Percentiles rank a stretch among this genome's conserved stretches.
Evolutionary conservation across 768 basidiomycete genomes (phyloP).

Genomic region (Agrocybe praecox): DNA sequence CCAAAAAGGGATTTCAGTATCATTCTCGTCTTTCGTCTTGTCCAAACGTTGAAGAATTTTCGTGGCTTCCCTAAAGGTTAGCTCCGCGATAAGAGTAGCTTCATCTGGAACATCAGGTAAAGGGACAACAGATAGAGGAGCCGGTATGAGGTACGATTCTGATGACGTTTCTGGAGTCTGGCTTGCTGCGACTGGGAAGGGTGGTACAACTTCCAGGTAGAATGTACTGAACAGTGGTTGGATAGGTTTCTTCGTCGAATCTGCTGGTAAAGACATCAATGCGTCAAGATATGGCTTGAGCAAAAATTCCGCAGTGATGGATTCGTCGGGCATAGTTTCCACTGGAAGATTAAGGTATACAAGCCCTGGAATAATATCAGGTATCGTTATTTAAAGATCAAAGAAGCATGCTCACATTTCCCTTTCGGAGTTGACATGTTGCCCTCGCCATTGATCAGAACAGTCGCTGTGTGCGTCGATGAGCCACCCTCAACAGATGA

Average conservation of each 20-base stretch:
- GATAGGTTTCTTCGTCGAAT: conserved; percentile 21
- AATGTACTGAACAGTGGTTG: conserved; percentile 55
- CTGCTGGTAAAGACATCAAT: conserved; percentile 35
- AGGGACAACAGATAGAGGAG: conserved; percentile 33
- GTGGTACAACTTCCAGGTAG: conserved; percentile 49
- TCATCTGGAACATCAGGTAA: conserved; percentile 59
- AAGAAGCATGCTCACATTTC: conserved; percentile 64
- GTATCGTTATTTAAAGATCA: too few species aligned
- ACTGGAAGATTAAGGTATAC: conserved; percentile 59
- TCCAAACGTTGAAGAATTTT: conserved; percentile 16
- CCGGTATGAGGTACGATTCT: conserved; percentile 21
- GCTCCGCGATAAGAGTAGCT: conserved; percentile 58
- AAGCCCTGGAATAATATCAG: conserved; percentile 46
- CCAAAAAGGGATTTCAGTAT: conserved; percentile 34
- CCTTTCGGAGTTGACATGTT: conserved; percentile 75
- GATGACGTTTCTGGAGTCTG: background rate
- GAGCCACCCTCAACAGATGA: conserved; percentile 53
- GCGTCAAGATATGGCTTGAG: conserved; percentile 62
- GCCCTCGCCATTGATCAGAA: conserved; percentile 70
- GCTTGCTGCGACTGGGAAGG: background rate
- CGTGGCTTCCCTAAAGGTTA: conserved; percentile 23
- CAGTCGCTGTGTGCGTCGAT: conserved; percentile 54
- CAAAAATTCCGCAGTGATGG: conserved; percentile 38
- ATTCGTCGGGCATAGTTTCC: conserved; percentile 10
- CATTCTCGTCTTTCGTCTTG: conserved; percentile 10